phyloP scores from a whole-genome alignment of 768 basidiomycete genomes.

The Hygrophoropsis aurantiaca region DNA sequence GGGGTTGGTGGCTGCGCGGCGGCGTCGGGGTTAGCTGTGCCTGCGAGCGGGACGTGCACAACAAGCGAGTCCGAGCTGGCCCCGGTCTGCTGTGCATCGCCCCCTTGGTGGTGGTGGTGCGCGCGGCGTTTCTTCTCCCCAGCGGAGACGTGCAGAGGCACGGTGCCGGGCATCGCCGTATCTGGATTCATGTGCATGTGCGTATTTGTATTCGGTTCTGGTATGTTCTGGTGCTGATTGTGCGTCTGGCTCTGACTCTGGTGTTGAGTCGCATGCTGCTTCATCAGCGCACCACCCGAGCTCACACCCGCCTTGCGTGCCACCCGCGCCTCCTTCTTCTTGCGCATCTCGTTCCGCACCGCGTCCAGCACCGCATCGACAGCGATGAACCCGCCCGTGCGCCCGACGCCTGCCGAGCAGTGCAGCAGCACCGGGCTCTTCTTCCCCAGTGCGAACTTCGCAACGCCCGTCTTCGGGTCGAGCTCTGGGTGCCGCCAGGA shows the following conservation, averaged over 20 bases:
- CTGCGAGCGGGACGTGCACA: conserved; percentile 27
- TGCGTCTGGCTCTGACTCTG: conserved; percentile 4
- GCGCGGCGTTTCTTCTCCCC: conserved; percentile 24
- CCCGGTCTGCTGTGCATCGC: conserved; percentile 5
- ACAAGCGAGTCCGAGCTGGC: conserved; percentile 23
- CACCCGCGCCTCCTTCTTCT: conserved; percentile 23
- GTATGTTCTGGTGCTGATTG: neutral
- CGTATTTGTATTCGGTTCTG: neutral
- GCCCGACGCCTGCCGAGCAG: conserved; percentile 93
- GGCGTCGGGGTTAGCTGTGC: neutral
- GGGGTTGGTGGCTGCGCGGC: too few relatives aligned
- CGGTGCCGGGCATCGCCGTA: conserved; percentile 16
- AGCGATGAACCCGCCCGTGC: conserved; percentile 92
- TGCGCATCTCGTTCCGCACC: conserved; percentile 57
- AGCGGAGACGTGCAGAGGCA: conserved; percentile 26
- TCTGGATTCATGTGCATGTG: neutral
- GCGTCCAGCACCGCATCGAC: conserved; percentile 85
- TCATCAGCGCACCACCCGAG: neutral
- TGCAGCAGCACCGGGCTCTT: conserved; percentile 71
- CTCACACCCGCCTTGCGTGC: conserved; percentile 1
- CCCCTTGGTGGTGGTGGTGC: conserved; percentile 6
- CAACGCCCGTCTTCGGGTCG: conserved; percentile 57
- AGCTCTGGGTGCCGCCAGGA: conserved; percentile 40
- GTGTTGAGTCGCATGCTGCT: neutral
- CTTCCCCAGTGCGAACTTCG: conserved; percentile 46